Percentiles rank a stretch among this genome's conserved stretches.
phyloP scores from a whole-genome alignment of 23 red algal species.

The Gracilaria vermiculophylla region DNA sequence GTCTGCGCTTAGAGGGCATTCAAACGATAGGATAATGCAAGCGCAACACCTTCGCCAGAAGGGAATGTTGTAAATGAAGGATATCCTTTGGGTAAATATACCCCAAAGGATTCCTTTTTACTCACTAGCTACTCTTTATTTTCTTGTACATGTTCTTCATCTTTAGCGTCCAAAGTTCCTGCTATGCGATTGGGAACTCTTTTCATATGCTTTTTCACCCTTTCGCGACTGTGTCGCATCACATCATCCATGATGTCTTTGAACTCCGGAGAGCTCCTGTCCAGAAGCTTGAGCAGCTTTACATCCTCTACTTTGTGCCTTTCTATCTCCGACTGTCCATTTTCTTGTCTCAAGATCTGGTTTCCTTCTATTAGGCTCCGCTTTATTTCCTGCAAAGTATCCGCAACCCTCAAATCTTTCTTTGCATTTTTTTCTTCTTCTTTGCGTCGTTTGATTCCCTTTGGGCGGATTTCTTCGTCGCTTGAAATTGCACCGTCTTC shows the following conservation, averaged over 20 bases:
- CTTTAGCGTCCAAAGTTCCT: too few relatives aligned
- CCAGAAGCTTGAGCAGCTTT: neutral
- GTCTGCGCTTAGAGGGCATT: too few relatives aligned
- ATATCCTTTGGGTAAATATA: too few relatives aligned
- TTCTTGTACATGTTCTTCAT: too few relatives aligned
- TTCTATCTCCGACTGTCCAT: neutral
- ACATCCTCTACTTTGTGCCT: neutral
- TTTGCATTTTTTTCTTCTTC: neutral
- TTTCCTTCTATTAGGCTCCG: neutral
- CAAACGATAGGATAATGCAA: too few relatives aligned
- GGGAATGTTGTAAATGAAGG: too few relatives aligned
- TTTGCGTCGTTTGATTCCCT: conserved; percentile 4
- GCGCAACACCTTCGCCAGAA: too few relatives aligned
- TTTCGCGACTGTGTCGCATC: neutral
- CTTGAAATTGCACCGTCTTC: neutral
- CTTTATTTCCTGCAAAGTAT: neutral
- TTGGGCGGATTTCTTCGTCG: neutral
- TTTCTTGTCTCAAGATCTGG: neutral
- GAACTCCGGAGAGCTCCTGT: neutral
- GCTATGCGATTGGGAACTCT: too few relatives aligned
- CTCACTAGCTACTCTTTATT: too few relatives aligned
- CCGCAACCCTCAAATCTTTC: neutral
- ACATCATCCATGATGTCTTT: neutral
- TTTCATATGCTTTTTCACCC: neutral
- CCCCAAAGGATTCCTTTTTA: too few relatives aligned